Base-by-base conservation (phyloP, 1,139 yeast species). In the Taphrina communis region DNA sequence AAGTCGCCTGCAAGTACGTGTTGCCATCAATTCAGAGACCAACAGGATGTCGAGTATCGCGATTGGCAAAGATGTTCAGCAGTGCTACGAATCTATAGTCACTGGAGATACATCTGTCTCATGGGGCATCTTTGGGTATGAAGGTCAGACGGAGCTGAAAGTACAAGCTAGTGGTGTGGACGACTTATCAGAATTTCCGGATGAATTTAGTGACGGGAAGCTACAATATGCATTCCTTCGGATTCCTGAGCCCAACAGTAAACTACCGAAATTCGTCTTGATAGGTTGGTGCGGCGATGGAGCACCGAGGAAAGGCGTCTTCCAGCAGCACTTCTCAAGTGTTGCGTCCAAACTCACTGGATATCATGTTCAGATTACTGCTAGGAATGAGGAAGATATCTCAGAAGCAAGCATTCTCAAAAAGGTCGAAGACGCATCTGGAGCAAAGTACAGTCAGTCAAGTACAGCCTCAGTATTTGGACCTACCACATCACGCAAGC, bases 291-390 rank as follows among this genome's bases (percentile, higher is more conserved):
- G 96, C 80, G 84, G 84, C 31, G 84, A 81, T 70, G 82, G 82
- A 53, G 82, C 81, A n/a, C 82, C 83, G 21, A 77, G 78, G 67
- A 80, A 81, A 72, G 81, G 82, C 36, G 78, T 79, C 73, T 81
- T 81, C 75, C 80, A 78, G 71, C 78, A 82, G 48, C 82, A 81
- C 72, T 79, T 79, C 71, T 74, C 80, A 11, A 71, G 81, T 5
- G 80, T 81, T 19, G 78, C 83, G 17, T 76, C 76, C 66, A 75
- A 78, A 71, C 78, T 81, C 73, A 77, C 75, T 73, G 97, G 97
- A 51, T 94, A 93, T 79, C 99, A 94, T 77, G 93, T 94, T 69
- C 98, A 94, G 79, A 87, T 95, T 73, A 91, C 97, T 56, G 99
- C 98, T n/a, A 86, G 98, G 79, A 96, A 90, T 76, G 84, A 86